Percentiles rank a stretch among this genome's conserved stretches.
These are phyloP conservation scores for Diplodia corticola DNA, from an alignment of 2,329 filamentous ascomycete genomes.

Conservation along the genomic window DNA sequence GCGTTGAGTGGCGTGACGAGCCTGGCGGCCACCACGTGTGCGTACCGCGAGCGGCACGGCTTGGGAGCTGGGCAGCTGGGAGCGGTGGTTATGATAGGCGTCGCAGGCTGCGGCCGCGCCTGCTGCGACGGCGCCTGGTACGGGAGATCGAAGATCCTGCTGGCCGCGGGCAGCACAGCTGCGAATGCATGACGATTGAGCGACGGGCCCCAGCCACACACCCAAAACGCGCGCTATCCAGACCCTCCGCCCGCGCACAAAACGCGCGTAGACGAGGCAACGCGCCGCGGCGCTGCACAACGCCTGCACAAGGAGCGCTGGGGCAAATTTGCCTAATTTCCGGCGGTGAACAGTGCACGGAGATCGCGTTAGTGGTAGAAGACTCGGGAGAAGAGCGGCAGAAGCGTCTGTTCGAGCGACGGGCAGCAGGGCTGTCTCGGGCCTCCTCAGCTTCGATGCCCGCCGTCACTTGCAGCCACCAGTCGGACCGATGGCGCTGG, in stretches of 20 bases:
- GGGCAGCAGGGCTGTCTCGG: conserved; percentile 24
- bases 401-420: conserved; percentile 30
- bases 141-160: conserved; percentile 14
- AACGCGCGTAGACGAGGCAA: conserved; percentile 17
- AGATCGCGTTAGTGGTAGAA: conserved; percentile 32
- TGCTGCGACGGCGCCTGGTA: neutral
- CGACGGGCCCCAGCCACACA: conserved; percentile 20
- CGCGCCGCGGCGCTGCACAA: conserved; percentile 27
- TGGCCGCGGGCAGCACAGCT: neutral
- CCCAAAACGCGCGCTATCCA: conserved; percentile 11
- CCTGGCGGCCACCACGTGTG: neutral
- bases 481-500: conserved; percentile 13
- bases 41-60: neutral
- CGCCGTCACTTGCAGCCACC: conserved; percentile 15
- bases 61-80: neutral
- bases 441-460: neutral
- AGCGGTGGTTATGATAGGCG: neutral
- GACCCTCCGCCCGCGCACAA: neutral
- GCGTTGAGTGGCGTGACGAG: conserved; percentile 6
- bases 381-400: conserved; percentile 41
- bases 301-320: conserved; percentile 20
- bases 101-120: neutral
- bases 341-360: conserved; percentile 29
- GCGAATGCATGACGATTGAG: conserved; percentile 7
- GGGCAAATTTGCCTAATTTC: conserved; percentile 25